phyloP scores from a whole-genome alignment of 75 land plant species.

The Cunninghamia lanceolata region DNA sequence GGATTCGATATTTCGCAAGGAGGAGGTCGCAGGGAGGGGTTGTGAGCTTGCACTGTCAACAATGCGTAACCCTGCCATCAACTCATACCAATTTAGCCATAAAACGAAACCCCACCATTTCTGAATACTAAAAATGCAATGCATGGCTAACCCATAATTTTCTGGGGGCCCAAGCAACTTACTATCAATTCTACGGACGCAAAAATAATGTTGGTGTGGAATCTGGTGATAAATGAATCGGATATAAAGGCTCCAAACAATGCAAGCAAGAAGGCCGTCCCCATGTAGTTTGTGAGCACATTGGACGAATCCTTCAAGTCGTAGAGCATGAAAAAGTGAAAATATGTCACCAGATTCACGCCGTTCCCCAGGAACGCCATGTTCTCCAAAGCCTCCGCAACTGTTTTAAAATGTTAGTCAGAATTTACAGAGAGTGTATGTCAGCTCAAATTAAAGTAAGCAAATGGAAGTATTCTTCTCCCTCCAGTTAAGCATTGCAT shows the following conservation, averaged over 20 bases:
- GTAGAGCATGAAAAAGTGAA: slow-evolving; percentile 48
- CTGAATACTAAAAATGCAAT: not conserved
- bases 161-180: too few species aligned
- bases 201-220: slow-evolving; percentile 40
- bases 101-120: too few species aligned
- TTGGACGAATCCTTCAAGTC: slow-evolving; percentile 41
- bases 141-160: too few species aligned
- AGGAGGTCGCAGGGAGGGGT: slow-evolving; percentile 23
- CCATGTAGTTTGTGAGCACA: slow-evolving; percentile 72
- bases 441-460: too few species aligned
- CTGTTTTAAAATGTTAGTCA: slow-evolving; percentile 14
- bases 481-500: too few species aligned
- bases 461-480: too few species aligned
- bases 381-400: slow-evolving; percentile 23
- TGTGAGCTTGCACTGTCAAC: slow-evolving; percentile 41
- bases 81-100: too few species aligned
- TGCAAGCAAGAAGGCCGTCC: slow-evolving; percentile 65
- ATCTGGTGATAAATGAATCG: slow-evolving; percentile 56
- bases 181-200: slow-evolving; percentile 51
- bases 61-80: slow-evolving; percentile 24
- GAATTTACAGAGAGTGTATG: too few species aligned
- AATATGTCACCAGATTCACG: slow-evolving; percentile 67
- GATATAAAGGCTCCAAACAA: slow-evolving; percentile 71
- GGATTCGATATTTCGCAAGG: slow-evolving; percentile 5
- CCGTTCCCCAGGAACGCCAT: slow-evolving; percentile 35